Conservation (phyloP, 2,329 filamentous ascomycete species). For the Ophiocordyceps australis region DNA sequence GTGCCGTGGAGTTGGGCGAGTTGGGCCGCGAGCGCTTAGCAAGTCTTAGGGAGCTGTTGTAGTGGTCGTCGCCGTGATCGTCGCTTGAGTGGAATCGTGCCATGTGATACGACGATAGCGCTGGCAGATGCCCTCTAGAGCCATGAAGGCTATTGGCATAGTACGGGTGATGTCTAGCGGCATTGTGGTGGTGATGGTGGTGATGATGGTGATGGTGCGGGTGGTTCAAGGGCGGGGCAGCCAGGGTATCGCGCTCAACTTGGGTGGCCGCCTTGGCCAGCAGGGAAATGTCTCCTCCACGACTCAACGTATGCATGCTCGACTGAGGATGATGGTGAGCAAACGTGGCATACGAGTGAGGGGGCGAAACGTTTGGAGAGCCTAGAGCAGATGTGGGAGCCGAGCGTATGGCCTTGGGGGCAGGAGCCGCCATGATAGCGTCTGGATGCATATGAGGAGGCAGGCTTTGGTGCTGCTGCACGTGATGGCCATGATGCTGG, state of each 20-base stretch:
- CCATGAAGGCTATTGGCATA: constrained; percentile 28
- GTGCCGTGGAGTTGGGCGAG: constrained; percentile 87
- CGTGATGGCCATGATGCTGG: constrained; percentile 18
- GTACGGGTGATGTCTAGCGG: constrained; percentile 17
- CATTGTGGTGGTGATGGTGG: constrained; percentile 21
- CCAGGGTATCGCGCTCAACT: constrained; percentile 38
- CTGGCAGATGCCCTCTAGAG: constrained; percentile 48
- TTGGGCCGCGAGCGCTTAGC: constrained; percentile 83
- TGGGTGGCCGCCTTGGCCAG: constrained; percentile 42
- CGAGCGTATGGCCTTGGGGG: constrained; percentile 68
- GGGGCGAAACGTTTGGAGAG: constrained; percentile 92
- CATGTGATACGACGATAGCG: constrained; percentile 83
- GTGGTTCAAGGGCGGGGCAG: constrained; percentile 21
- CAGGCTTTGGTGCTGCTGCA: constrained; percentile 17
- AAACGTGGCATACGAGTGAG: constrained; percentile 70
- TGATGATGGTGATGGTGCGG: constrained; percentile 37
- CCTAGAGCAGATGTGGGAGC: constrained; percentile 71
- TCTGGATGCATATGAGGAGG: constrained; percentile 29
- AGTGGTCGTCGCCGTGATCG: constrained; percentile 61
- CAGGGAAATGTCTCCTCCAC: constrained; percentile 36
- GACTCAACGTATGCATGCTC: constrained; percentile 28
- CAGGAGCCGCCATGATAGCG: constrained; percentile 59
- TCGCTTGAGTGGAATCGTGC: constrained; percentile 73
- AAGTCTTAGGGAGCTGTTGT: constrained; percentile 46
- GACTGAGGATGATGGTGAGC: constrained; percentile 29